Conservation (phyloP, 78 protist genomes). For the Bigelowiella natans region DNA sequence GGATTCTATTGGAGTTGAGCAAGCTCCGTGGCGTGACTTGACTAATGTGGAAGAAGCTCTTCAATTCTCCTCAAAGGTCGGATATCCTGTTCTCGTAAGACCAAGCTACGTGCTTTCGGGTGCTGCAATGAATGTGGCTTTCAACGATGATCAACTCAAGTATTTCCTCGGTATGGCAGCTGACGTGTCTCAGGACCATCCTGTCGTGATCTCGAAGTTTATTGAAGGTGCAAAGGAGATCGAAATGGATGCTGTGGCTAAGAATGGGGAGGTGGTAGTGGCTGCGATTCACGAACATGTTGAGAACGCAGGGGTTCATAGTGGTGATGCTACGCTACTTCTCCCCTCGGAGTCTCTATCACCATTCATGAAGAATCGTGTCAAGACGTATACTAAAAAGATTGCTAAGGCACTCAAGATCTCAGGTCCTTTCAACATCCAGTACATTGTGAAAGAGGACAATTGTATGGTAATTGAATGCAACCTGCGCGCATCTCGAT, state of each 20-base stretch:
- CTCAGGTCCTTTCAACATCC: conserved; percentile 91
- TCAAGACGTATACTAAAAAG: neutral
- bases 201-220: conserved; percentile 54
- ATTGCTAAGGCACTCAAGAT: conserved; percentile 49
- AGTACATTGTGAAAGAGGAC: conserved; percentile 65
- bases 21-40: conserved; percentile 14
- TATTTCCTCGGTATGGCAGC: neutral
- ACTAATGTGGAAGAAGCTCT: neutral
- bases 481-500: conserved; percentile 86
- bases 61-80: conserved; percentile 32
- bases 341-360: conserved; percentile 80
- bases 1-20: conserved; percentile 65
- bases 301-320: conserved; percentile 96
- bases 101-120: conserved; percentile 84
- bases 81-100: conserved; percentile 87
- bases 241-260: conserved; percentile 88
- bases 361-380: conserved; percentile 34
- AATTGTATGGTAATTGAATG: conserved; percentile 63
- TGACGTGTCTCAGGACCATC: conserved; percentile 8
- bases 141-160: neutral
- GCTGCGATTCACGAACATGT: conserved; percentile 87
- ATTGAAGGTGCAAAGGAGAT: conserved; percentile 80
- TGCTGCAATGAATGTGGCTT: neutral
- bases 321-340: conserved; percentile 91
- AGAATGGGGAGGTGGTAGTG: conserved; percentile 58